Base-by-base conservation (phyloP, 257 asterid species). In the Rhazya stricta region DNA sequence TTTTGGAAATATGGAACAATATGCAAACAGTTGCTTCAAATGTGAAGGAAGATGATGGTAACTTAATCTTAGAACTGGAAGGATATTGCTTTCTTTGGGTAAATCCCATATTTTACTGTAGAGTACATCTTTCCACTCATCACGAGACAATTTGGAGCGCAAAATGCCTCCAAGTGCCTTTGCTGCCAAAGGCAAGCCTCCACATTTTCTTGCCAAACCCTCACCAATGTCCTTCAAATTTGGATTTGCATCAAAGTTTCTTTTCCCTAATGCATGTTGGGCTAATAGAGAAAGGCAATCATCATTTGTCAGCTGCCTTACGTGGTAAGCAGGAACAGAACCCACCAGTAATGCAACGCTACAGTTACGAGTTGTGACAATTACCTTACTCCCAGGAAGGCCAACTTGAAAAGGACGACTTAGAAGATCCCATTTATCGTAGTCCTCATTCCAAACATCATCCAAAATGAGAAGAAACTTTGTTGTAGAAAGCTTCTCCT, bases 121-220 rank as follows among this genome's bases (percentile, higher is more conserved):
- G 32, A 69, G 68, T 27, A 81, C 73, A 21, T 56, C 79, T 69
- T 69, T 53, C 82, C 85, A 78, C 70, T 81, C 85, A 8, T 48
- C 48, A 13, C 70, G 67, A 29, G 13, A 62, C 9, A 11, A 16
- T 48, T 81, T 75, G 45, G 74, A 69, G 54, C 82, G 78, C 77
- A 82, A 72, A 65, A 82, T 51, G 27, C 82, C 79, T 43, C 85
- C 80, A 39, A 78, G 78, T 30, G 80, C 72, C 80, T 78, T 82
- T 15, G 80, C 80, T 45, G 78, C 85, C 75, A 82, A 71, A 45
- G 85, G 83, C 67, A 78, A 57, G 56, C 80, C 80, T 75, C 72
- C 62, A 71, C 83, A 82, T 75, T 79, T 78, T 48, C 39, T 71
- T 0, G 78, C 78, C 54, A 81, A 34, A 30, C 68, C 42, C 82